Percentiles rank a stretch among this genome's conserved stretches.
phyloP scores from a whole-genome alignment of 805 yeast genomes.

The Cyberlindnera veronae region DNA sequence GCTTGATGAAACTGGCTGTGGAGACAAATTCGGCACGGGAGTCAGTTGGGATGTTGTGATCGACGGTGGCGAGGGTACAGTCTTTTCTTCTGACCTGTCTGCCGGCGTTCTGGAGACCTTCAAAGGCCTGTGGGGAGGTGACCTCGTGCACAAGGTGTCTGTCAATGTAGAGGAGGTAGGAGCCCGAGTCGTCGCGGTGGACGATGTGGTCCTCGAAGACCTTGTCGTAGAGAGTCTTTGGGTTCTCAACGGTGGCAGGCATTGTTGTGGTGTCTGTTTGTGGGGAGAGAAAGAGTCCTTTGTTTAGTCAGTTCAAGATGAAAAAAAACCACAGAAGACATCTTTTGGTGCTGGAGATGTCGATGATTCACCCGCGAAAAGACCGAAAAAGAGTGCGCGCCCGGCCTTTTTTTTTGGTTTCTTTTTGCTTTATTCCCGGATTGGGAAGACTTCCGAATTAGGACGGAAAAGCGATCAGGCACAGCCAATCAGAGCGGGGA shows the following conservation, averaged over 20 bases:
- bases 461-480: neutral
- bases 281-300: neutral
- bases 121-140: conserved; percentile 98
- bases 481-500: conserved; percentile 17
- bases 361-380: neutral
- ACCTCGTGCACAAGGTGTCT: conserved; percentile 98
- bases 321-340: neutral
- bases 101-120: conserved; percentile 85
- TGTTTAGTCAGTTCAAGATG: neutral
- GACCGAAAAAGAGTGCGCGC: neutral
- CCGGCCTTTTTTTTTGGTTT: neutral
- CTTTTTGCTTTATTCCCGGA: neutral
- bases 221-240: conserved; percentile 84
- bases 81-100: conserved; percentile 88
- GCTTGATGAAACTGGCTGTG: conserved; percentile 77
- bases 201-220: conserved; percentile 94
- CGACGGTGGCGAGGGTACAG: conserved; percentile 92
- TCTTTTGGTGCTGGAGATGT: neutral
- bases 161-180: conserved; percentile 85
- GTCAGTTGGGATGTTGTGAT: conserved; percentile 94
- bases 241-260: conserved; percentile 9
- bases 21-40: conserved; percentile 76
- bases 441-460: neutral
- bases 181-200: conserved; percentile 83
- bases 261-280: neutral